Evolutionary conservation across 1,284 basidiomycete genomes (phyloP).

Genomic region (Pseudozyma thailandica): DNA sequence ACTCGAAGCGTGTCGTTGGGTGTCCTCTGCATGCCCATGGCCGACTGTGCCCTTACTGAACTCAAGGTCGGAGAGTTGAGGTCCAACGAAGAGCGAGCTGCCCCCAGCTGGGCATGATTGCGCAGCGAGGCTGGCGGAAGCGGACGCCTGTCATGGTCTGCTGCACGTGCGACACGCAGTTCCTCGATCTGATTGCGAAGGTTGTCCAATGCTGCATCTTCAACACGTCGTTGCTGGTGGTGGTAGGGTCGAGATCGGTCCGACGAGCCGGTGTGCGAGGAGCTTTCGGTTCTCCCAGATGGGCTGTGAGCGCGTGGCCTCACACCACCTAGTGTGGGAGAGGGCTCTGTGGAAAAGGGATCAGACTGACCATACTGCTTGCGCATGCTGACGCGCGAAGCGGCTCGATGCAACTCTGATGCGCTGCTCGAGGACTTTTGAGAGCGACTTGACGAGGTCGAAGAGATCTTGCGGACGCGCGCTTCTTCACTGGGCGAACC

Average conservation of each 20-base stretch:
- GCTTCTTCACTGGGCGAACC: conserved; percentile 46
- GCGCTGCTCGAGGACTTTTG: conserved; percentile 54
- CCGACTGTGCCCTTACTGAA: conserved; percentile 34
- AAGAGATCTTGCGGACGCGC: conserved; percentile 49
- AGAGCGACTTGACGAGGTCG: conserved; percentile 47
- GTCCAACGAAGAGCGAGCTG: conserved; percentile 26
- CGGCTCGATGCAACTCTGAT: conserved; percentile 54
- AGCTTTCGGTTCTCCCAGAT: conserved; percentile 14
- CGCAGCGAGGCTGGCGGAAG: conserved; percentile 10
- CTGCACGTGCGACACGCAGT: conserved; percentile 13
- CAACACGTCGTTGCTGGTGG: conserved; percentile 12
- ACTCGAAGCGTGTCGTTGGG: conserved; percentile 17
- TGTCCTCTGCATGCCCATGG: conserved; percentile 31
- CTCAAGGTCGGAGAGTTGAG: conserved; percentile 21
- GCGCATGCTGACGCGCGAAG: conserved; percentile 53
- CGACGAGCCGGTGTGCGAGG: conserved; percentile 26
- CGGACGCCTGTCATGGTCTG: conserved; percentile 16
- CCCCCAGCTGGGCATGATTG: conserved; percentile 9
- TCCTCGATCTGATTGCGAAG: conserved; percentile 35
- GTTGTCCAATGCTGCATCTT: conserved; percentile 14
- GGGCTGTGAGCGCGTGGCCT: conserved; percentile 19
- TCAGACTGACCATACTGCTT: conserved; percentile 40
- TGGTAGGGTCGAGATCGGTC: conserved; percentile 17
- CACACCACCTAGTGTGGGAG: conserved; percentile 8
- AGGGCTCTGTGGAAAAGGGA: conserved; percentile 47